Evolutionary conservation across 2,329 filamentous ascomycete genomes (phyloP).

Genomic region (Laburnicola sp.): DNA sequence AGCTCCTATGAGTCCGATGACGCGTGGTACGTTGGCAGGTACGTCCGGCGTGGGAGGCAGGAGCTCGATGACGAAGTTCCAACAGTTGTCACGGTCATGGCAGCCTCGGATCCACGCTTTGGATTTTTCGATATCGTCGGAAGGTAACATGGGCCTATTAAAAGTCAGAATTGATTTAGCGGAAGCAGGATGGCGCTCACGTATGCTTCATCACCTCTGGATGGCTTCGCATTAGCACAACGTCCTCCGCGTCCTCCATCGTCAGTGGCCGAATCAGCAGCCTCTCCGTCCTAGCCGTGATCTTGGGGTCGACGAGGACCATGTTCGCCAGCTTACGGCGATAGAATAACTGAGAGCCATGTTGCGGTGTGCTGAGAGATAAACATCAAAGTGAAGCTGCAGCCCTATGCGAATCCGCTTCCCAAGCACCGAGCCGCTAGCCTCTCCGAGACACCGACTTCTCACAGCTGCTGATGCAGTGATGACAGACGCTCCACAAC

Average conservation of each 20-base stretch:
- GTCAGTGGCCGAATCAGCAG: slow-evolving; percentile 58
- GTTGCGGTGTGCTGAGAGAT: slow-evolving; percentile 26
- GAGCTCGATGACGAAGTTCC: slow-evolving; percentile 62
- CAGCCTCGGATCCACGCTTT: slow-evolving; percentile 47
- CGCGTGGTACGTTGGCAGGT: slow-evolving; percentile 22
- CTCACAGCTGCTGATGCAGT: slow-evolving; percentile 22
- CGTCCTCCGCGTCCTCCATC: slow-evolving; percentile 54
- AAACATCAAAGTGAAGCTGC: slow-evolving; percentile 15
- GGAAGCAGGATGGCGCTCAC: slow-evolving; percentile 28
- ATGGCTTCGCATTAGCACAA: slow-evolving; percentile 59
- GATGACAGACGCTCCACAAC: slow-evolving; percentile 18
- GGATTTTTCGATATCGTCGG: slow-evolving; percentile 49
- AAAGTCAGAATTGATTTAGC: not conserved
- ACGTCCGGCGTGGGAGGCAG: slow-evolving; percentile 16
- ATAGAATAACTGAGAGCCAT: slow-evolving; percentile 23
- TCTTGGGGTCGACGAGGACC: slow-evolving; percentile 39
- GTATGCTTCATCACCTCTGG: slow-evolving; percentile 67
- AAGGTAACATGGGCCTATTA: slow-evolving; percentile 52
- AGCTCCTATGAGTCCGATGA: slow-evolving; percentile 50
- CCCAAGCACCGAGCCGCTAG: slow-evolving; percentile 22
- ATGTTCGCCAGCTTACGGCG: slow-evolving; percentile 23
- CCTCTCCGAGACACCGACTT: slow-evolving; percentile 25
- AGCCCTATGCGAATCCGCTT: slow-evolving; percentile 21
- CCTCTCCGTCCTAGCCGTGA: slow-evolving; percentile 52
- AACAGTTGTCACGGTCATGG: slow-evolving; percentile 48